Conservation (phyloP, 202 grass and related monocot genomes). For the Hordeum pubiflorum region DNA sequence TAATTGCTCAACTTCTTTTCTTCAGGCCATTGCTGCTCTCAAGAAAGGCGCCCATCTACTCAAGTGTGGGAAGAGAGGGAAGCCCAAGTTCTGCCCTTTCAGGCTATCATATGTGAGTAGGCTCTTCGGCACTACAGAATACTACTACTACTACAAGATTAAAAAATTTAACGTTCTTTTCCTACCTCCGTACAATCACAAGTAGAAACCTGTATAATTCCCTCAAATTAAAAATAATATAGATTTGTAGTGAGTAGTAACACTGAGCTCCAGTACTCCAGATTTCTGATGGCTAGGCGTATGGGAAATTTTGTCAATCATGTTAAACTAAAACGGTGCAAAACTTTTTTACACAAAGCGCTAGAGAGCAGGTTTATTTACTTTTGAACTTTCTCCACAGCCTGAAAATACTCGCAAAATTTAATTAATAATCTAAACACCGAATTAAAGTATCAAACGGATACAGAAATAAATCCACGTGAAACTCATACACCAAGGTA, state of each 20-base stretch:
- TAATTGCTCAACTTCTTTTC: conserved; percentile 21
- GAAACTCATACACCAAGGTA: conserved; percentile 3
- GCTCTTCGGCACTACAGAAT: conserved; percentile 2
- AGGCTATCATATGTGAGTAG: conserved; percentile 69
- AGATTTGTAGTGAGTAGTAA: background rate
- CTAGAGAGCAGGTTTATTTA: background rate
- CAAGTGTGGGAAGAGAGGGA: conserved; percentile 89
- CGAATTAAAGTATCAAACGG: background rate
- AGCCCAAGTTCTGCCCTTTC: conserved; percentile 74
- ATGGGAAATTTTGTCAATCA: background rate
- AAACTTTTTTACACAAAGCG: background rate
- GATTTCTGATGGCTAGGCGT: background rate
- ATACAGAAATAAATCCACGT: background rate
- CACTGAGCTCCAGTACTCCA: background rate
- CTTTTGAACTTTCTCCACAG: background rate
- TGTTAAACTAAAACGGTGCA: background rate
- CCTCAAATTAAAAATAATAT: background rate
- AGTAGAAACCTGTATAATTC: background rate
- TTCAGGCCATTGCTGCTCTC: conserved; percentile 67
- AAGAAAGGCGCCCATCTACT: conserved; percentile 82
- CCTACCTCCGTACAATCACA: background rate
- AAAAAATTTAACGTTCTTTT: background rate
- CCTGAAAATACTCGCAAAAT: background rate
- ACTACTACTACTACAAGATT: background rate
- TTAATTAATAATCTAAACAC: background rate